Evolutionary conservation across 306 rosid species (phyloP).

Genomic region (Geum urbanum): DNA sequence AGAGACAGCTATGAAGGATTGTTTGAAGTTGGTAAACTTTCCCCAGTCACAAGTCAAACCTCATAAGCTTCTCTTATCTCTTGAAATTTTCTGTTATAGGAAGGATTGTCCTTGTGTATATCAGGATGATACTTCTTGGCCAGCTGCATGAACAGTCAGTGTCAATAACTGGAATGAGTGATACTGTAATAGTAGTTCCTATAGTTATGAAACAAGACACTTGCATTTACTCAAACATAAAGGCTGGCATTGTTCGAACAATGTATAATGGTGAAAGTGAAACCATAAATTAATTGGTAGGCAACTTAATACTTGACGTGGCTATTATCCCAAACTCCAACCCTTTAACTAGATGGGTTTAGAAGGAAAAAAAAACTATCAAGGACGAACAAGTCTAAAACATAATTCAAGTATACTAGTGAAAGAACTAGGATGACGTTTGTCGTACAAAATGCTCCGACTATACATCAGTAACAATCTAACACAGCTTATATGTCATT

Average conservation of each 20-base stretch:
- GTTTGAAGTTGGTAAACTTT: neutral
- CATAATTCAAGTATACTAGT: neutral
- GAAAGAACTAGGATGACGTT: neutral
- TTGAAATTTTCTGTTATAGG: conserved; percentile 83
- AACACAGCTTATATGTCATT: neutral
- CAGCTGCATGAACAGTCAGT: conserved; percentile 44
- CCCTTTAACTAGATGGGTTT: neutral
- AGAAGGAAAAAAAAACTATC: neutral
- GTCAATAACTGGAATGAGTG: conserved; percentile 6
- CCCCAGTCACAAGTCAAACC: conserved; percentile 41
- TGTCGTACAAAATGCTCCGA: neutral
- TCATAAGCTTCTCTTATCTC: conserved; percentile 93
- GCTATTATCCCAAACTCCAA: neutral
- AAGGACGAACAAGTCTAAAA: neutral
- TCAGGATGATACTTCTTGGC: conserved; percentile 97
- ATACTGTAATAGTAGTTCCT: neutral
- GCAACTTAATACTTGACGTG: neutral
- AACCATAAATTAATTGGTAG: neutral
- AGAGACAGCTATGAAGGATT: neutral
- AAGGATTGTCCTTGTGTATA: conserved; percentile 75
- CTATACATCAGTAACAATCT: neutral
- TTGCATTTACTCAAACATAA: neutral
- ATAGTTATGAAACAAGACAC: neutral
- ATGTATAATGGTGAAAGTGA: neutral
- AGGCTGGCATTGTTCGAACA: neutral